phyloP scores from a whole-genome alignment of 1,139 yeast species.

The Hemisphaericaspora lyxosophila region DNA sequence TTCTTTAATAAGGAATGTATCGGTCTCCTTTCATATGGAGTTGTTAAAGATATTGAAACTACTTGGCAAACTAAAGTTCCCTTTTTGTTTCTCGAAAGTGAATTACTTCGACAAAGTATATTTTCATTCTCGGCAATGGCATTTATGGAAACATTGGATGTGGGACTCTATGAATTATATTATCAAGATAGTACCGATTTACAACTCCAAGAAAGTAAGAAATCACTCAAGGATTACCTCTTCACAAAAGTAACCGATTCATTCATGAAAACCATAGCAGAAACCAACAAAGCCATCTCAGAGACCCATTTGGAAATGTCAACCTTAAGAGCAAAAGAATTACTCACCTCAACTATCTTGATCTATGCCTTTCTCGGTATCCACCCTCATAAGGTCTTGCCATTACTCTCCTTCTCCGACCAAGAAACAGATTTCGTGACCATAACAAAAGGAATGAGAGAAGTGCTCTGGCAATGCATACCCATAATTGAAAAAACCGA shows the following conservation, averaged over 20 bases:
- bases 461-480: slow-evolving; percentile 14
- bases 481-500: slow-evolving; percentile 16
- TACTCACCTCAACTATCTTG: slow-evolving; percentile 23
- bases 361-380: slow-evolving; percentile 30
- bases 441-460: slow-evolving; percentile 20
- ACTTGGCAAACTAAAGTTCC: slow-evolving; percentile 32
- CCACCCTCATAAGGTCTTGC: slow-evolving; percentile 32
- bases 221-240: slow-evolving; percentile 7
- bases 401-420: slow-evolving; percentile 25
- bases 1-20: slow-evolving; percentile 31
- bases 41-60: slow-evolving; percentile 21
- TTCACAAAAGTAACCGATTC: slow-evolving; percentile 22
- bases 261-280: slow-evolving; percentile 20
- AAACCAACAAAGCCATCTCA: slow-evolving; percentile 8
- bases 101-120: slow-evolving; percentile 23
- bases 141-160: slow-evolving; percentile 8
- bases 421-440: slow-evolving; percentile 22
- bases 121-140: slow-evolving; percentile 23
- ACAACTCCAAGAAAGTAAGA: neutral
- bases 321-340: slow-evolving; percentile 19
- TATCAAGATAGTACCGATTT: neutral
- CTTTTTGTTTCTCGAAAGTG: slow-evolving; percentile 21
- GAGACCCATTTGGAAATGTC: slow-evolving; percentile 6
- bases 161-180: slow-evolving; percentile 3
- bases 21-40: slow-evolving; percentile 19